Conservation (phyloP, 495 filamentous ascomycete genomes). For the Poronia punctata region DNA sequence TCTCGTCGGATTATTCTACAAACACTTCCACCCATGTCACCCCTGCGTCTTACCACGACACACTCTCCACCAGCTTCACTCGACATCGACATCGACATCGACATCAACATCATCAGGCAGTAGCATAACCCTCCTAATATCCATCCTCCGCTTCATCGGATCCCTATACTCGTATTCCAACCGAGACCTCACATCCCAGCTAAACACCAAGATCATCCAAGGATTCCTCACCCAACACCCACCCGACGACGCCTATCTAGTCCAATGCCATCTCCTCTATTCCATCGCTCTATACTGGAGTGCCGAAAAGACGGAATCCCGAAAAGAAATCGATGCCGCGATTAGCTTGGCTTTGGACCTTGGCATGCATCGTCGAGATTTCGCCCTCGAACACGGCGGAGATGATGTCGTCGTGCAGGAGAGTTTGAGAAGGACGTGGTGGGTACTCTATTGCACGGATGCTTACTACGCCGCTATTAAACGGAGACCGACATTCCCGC, state of each 20-base stretch:
- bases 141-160: constrained; percentile 52
- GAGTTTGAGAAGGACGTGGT: constrained; percentile 63
- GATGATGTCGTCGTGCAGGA: constrained; percentile 54
- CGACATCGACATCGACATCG: no score
- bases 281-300: constrained; percentile 57
- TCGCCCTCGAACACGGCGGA: constrained; percentile 36
- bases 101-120: no score
- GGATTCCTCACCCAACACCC: constrained; percentile 29
- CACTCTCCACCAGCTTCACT: constrained; percentile 17
- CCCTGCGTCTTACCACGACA: constrained; percentile 45
- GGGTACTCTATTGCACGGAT: constrained; percentile 63
- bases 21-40: constrained; percentile 51
- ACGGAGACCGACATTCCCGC: constrained; percentile 27
- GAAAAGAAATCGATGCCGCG: constrained; percentile 48
- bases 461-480: constrained; percentile 31
- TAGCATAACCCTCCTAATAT: constrained; percentile 27
- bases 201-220: constrained; percentile 26
- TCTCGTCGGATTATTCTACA: constrained; percentile 44
- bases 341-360: constrained; percentile 53
- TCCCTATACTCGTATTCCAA: constrained; percentile 29
- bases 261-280: constrained; percentile 58
- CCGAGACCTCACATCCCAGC: constrained; percentile 15
- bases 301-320: constrained; percentile 48
- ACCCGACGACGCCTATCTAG: constrained; percentile 45
- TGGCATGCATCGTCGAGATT: constrained; percentile 49